Base-by-base conservation (phyloP, 139 green algal species). In the Chlamydomonas asymmetrica region DNA sequence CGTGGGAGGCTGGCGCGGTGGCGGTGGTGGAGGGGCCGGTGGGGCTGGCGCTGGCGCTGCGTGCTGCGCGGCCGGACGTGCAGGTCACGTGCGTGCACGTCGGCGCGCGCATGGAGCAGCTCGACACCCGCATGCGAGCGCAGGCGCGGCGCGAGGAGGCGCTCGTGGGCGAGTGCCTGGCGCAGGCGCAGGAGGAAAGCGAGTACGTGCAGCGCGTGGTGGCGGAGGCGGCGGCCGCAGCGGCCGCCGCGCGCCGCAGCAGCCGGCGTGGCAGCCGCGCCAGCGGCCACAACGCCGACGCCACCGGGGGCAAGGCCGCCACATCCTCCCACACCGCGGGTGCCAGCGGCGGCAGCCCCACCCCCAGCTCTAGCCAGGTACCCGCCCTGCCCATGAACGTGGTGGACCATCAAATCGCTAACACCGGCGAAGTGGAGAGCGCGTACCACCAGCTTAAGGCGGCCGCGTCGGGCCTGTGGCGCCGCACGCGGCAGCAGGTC, bases 11-110 rank as follows among this genome's bases (percentile, higher is more conserved):
- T 3, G 77, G 77, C 38, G 79, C 75, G 68, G 48, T 84, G 57
- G 67, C 81, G 3, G 57, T 91, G 23, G 29, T 89, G 41, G 84
- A 89, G 59, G 87, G 49, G 7, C 78, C 84, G 2, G 49, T 87
- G 35, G 61, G 63, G 37, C 57, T 89, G 27, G 84, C 71, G 7
- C 6, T 60, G 25, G 79, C 79, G 27, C 56, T 82, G n/a, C n/a
- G n/a, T n/a, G n/a, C n/a, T n/a, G n/a, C n/a, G n/a, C n/a, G n/a
- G n/a, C n/a, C n/a, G n/a, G n/a, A n/a, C n/a, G n/a, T n/a, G n/a
- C n/a, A n/a, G n/a, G n/a, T n/a, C n/a, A n/a, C n/a, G n/a, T n/a
- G n/a, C n/a, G 66, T 81, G 35, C 83, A 87, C 76, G 29, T 87
- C 61, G 41, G 39, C 4, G 66, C 59, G 22, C 78, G 84, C 2